Conservation (phyloP, 768 basidiomycete genomes). For the Naganishia randhawae region DNA sequence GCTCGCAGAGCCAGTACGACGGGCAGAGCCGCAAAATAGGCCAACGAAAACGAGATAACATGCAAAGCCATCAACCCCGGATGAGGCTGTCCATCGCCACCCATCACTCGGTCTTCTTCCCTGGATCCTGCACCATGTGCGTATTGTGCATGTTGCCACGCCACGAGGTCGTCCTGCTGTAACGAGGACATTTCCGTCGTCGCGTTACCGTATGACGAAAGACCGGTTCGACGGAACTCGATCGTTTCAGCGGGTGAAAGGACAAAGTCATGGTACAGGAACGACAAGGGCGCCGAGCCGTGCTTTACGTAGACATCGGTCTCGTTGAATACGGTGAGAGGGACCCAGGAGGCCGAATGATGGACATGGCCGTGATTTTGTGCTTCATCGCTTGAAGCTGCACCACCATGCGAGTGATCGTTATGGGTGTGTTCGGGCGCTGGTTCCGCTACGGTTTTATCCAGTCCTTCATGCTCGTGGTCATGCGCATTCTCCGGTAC, state of each 20-base stretch:
- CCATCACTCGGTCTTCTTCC: conserved; percentile 17
- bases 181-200: conserved; percentile 19
- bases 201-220: conserved; percentile 19
- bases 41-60: conserved; percentile 66
- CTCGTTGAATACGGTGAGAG: conserved; percentile 61
- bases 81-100: conserved; percentile 31
- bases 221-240: conserved; percentile 10
- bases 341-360: conserved; percentile 21
- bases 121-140: neutral
- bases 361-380: conserved; percentile 3
- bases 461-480: neutral
- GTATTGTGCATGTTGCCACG: conserved; percentile 13
- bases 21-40: conserved; percentile 79
- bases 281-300: conserved; percentile 70
- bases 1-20: conserved; percentile 48
- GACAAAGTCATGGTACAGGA: conserved; percentile 67
- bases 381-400: neutral
- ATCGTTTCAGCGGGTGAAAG: conserved; percentile 53
- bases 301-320: conserved; percentile 66
- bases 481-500: neutral
- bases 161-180: neutral
- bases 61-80: conserved; percentile 67
- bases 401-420: neutral
- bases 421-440: neutral
- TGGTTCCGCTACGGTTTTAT: neutral